Percentiles rank a stretch among this genome's conserved stretches.
These are phyloP conservation scores for Pisolithus sp. DNA, from an alignment of 768 basidiomycete species.

Conservation along the genomic window DNA sequence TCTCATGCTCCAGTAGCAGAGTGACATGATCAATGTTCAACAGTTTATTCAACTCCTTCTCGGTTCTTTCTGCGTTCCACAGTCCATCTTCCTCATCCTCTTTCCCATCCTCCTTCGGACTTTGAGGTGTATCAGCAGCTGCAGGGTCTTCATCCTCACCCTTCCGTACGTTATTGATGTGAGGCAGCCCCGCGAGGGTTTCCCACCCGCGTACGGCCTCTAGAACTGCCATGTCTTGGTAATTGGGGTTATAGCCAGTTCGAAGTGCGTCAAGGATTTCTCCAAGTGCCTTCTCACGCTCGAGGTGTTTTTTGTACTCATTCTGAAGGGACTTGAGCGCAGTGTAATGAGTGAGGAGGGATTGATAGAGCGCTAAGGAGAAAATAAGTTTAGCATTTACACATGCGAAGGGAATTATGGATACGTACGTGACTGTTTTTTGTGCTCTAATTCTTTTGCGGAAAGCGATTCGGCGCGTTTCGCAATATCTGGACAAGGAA, in stretches of 20 bases:
- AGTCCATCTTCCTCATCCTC: slow-evolving; percentile 51
- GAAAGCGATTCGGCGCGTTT: slow-evolving; percentile 74
- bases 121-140: slow-evolving; percentile 15
- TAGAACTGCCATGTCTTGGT: slow-evolving; percentile 98
- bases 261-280: slow-evolving; percentile 79
- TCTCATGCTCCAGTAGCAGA: slow-evolving; percentile 73
- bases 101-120: slow-evolving; percentile 19
- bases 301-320: slow-evolving; percentile 65
- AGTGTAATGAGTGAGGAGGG: slow-evolving; percentile 63
- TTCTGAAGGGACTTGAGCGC: slow-evolving; percentile 73
- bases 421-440: slow-evolving; percentile 77
- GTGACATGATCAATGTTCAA: slow-evolving; percentile 65
- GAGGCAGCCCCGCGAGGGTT: slow-evolving; percentile 59
- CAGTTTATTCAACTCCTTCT: slow-evolving; percentile 49
- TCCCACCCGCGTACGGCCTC: slow-evolving; percentile 96
- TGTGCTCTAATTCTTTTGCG: slow-evolving; percentile 74
- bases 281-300: slow-evolving; percentile 71
- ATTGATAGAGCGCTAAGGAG: slow-evolving; percentile 67
- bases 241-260: slow-evolving; percentile 93
- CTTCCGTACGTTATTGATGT: slow-evolving; percentile 63
- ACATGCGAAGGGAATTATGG: neutral
- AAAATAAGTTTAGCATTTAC: slow-evolving; percentile 1
- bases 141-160: slow-evolving; percentile 34
- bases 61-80: slow-evolving; percentile 57
- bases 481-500: slow-evolving; percentile 52